Conservation (phyloP, 148 eudicot species). For the Chenopodium suecicum region DNA sequence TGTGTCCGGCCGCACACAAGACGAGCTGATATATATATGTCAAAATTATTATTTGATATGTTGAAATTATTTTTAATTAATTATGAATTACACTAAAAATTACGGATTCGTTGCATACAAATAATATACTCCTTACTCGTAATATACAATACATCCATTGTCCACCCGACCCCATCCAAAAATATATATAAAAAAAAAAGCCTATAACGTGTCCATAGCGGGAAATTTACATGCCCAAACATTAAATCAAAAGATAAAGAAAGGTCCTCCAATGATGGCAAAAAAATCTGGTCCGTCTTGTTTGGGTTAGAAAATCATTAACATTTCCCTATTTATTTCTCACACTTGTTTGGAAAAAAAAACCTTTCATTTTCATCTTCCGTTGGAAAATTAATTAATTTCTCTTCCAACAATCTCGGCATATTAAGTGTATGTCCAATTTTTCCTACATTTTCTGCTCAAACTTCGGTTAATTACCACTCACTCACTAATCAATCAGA, state of each 20-base stretch:
- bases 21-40: no score
- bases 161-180: neutral
- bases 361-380: constrained; percentile 2
- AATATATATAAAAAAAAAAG: no score
- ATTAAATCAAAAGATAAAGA: neutral
- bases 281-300: neutral
- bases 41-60: no score
- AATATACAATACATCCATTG: no score
- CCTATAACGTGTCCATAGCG: neutral
- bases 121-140: no score
- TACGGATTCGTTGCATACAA: no score
- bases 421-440: neutral
- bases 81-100: no score
- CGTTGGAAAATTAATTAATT: neutral
- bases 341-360: neutral
- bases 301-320: neutral
- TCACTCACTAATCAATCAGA: neutral
- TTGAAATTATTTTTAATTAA: no score
- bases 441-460: constrained; percentile 11
- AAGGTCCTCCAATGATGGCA: constrained; percentile 9
- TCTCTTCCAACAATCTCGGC: constrained; percentile 17
- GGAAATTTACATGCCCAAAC: neutral
- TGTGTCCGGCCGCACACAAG: no score
- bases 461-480: neutral
- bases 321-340: constrained; percentile 9